Evolutionary conservation across 2,329 filamentous ascomycete species (phyloP).

Genomic region (Colletotrichum aenigma): DNA sequence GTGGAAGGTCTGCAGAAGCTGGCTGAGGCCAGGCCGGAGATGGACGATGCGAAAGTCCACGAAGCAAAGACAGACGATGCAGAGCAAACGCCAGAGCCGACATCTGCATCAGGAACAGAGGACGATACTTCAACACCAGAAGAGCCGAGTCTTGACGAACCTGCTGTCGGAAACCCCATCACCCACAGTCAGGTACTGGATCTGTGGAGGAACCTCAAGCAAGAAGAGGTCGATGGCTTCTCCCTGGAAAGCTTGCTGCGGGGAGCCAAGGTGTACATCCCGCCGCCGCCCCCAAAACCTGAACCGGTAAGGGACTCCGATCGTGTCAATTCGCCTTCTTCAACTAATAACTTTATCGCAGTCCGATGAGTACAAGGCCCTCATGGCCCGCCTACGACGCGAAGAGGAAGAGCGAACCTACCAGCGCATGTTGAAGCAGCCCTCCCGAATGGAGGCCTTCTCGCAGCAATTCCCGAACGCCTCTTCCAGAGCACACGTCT

Average conservation of each 20-base stretch:
- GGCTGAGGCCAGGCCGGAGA: constrained; percentile 23
- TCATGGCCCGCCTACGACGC: constrained; percentile 84
- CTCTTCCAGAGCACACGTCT: constrained; percentile 54
- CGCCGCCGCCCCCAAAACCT: constrained; percentile 81
- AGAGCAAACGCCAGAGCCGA: neutral
- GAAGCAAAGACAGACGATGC: neutral
- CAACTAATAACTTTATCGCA: constrained; percentile 37
- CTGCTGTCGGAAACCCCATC: constrained; percentile 68
- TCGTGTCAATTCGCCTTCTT: neutral
- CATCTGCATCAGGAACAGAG: neutral
- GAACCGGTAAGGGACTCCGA: constrained; percentile 65
- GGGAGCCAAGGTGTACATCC: constrained; percentile 73
- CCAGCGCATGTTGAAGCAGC: constrained; percentile 75
- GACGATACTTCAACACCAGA: neutral
- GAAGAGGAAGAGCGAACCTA: constrained; percentile 86
- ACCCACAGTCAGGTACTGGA: constrained; percentile 72
- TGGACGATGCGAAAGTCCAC: constrained; percentile 8
- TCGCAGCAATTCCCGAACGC: constrained; percentile 60
- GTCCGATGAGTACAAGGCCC: constrained; percentile 81
- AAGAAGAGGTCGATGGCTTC: constrained; percentile 33
- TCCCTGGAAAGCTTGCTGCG: constrained; percentile 74
- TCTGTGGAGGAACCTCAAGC: constrained; percentile 59
- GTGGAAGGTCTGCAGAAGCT: constrained; percentile 62
- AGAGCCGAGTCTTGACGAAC: constrained; percentile 55
- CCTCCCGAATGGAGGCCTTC: constrained; percentile 60